Evolutionary conservation across 768 basidiomycete genomes (phyloP).

Genomic region (Phlebiopsis flavidoalba): DNA sequence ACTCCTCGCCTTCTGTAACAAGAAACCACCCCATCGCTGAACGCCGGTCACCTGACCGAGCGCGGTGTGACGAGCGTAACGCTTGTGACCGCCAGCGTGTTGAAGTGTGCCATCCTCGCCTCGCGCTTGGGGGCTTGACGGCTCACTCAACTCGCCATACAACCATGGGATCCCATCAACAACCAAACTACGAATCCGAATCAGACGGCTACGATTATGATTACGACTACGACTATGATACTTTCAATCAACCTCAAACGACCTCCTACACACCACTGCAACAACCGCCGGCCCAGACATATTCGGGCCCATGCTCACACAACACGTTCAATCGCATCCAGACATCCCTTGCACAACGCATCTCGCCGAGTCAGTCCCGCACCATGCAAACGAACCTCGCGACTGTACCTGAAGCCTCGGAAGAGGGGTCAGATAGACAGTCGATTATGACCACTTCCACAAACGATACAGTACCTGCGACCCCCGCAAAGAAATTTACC

Average conservation of each 20-base stretch:
- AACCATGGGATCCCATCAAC: neutral
- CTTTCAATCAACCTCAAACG: neutral
- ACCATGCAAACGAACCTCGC: constrained; percentile 7
- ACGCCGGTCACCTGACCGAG: neutral
- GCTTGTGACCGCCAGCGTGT: constrained; percentile 1
- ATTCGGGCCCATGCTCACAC: neutral
- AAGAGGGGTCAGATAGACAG: constrained; percentile 19
- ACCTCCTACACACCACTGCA: neutral
- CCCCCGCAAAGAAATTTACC: constrained; percentile 9
- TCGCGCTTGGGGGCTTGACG: neutral
- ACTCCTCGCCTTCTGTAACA: too few species aligned
- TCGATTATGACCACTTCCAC: constrained; percentile 17
- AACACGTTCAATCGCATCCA: constrained; percentile 1
- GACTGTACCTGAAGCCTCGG: constrained; percentile 20
- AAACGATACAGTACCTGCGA: constrained; percentile 6
- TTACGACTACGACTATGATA: neutral
- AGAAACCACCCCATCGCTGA: neutral
- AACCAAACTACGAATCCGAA: neutral
- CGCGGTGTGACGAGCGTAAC: constrained; percentile 1
- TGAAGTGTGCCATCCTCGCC: neutral
- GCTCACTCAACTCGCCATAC: neutral
- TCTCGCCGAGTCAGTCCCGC: constrained; percentile 2
- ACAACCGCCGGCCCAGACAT: neutral
- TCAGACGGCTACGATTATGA: constrained; percentile 4
- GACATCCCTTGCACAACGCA: neutral